Conservation (phyloP, 129 eudicot genomes). For the Saposhnikovia divaricata region DNA sequence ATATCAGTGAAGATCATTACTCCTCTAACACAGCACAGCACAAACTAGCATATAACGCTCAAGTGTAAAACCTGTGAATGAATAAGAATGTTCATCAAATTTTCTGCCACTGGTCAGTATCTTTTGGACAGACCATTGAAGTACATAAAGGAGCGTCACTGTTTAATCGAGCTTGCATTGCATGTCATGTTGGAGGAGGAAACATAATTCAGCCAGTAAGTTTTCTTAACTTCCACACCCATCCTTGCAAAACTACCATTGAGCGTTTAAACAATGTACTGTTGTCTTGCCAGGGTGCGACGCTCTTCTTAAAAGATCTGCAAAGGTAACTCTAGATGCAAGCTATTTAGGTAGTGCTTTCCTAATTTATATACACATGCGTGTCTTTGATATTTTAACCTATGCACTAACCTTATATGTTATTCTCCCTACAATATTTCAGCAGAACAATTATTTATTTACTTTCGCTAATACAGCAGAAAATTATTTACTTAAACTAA, state of each 20-base stretch:
- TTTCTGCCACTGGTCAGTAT: slow-evolving; percentile 28
- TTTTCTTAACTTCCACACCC: slow-evolving; percentile 3
- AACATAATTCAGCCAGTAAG: slow-evolving; percentile 91
- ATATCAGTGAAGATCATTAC: neutral
- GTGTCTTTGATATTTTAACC: neutral
- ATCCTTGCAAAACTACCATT: neutral
- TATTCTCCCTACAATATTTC: neutral
- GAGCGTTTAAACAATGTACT: neutral
- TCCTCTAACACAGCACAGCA: neutral
- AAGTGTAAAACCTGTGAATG: neutral
- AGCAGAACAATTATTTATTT: too few relatives aligned
- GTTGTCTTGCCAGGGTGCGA: slow-evolving; percentile 57
- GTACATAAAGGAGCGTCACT: slow-evolving; percentile 58
- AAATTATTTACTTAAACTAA: neutral
- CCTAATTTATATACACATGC: neutral
- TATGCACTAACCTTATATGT: too few relatives aligned
- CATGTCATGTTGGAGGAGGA: slow-evolving; percentile 96
- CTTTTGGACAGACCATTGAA: slow-evolving; percentile 42
- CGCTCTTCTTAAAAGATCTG: slow-evolving; percentile 79
- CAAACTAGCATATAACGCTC: neutral
- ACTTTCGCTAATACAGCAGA: neutral
- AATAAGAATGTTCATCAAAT: neutral
- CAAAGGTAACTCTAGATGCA: slow-evolving; percentile 41
- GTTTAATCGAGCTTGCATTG: slow-evolving; percentile 79
- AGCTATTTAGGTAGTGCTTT: neutral